Percentiles rank a stretch among this genome's conserved stretches.
Evolutionary conservation across 169 alveolate genomes (phyloP).

Genomic region (Plasmodium knowlesi): DNA sequence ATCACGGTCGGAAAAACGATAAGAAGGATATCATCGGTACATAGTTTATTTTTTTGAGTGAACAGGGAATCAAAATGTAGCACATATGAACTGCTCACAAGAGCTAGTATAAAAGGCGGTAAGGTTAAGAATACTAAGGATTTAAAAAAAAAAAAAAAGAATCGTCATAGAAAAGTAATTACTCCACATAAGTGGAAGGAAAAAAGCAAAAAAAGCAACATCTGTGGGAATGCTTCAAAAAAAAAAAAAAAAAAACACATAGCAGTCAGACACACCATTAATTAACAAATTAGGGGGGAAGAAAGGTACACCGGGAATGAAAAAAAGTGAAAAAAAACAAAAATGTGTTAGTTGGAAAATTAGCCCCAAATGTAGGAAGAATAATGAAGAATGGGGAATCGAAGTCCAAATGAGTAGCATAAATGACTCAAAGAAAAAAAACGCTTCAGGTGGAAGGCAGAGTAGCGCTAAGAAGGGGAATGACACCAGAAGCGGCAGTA

Average conservation of each 20-base stretch:
- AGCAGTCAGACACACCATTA: neutral
- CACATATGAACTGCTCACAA: neutral
- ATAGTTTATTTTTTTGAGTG: neutral
- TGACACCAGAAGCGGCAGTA: neutral
- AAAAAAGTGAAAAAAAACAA: no score
- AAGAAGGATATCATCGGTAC: neutral
- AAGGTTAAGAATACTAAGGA: neutral
- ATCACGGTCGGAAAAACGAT: neutral
- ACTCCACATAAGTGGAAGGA: neutral
- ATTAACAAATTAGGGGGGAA: neutral
- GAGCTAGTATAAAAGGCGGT: neutral
- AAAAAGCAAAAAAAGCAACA: neutral
- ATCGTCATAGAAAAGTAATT: neutral
- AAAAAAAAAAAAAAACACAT: neutral
- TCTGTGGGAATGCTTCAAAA: neutral
- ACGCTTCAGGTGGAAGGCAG: neutral
- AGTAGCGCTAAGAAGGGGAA: neutral
- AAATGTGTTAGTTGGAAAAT: no score
- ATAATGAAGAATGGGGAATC: no score
- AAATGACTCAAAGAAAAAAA: no score
- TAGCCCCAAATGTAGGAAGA: no score
- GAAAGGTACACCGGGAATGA: no score
- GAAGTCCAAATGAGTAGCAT: no score
- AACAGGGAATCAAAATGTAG: neutral
- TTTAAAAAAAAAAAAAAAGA: neutral